These are phyloP conservation scores for Zygoascus tannicola DNA, from an alignment of 805 yeast species.

Conservation along the genomic window DNA sequence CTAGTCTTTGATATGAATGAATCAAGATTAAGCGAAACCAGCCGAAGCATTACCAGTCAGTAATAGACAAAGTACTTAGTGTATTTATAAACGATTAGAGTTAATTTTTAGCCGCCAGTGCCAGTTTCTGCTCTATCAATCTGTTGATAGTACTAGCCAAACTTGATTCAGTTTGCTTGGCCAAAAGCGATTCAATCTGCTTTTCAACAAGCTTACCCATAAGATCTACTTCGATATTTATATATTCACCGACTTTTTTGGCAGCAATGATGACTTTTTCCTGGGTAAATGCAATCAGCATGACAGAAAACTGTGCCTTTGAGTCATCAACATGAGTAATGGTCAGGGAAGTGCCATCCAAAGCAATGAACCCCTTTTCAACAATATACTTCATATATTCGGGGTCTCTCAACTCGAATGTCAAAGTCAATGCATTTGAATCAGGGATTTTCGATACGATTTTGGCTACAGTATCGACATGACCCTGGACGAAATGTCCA, in stretches of 20 bases:
- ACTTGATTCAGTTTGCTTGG: constrained; percentile 32
- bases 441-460: constrained; percentile 49
- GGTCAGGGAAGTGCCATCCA: constrained; percentile 91
- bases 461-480: constrained; percentile 79
- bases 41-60: too few relatives aligned
- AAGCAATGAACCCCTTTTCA: constrained; percentile 86
- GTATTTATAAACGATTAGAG: too few relatives aligned
- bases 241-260: constrained; percentile 52
- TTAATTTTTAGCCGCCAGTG: too few relatives aligned
- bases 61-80: too few relatives aligned
- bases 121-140: constrained; percentile 38
- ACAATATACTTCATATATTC: constrained; percentile 64
- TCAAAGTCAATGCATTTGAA: constrained; percentile 64
- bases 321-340: constrained; percentile 66
- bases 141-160: constrained; percentile 42
- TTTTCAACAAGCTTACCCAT: constrained; percentile 87
- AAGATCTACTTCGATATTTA: constrained; percentile 90
- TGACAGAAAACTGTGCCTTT: constrained; percentile 56
- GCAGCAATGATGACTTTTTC: constrained; percentile 62
- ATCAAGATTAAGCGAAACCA: too few relatives aligned
- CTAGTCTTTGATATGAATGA: constrained; percentile 49
- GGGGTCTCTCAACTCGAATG: constrained; percentile 59
- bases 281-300: constrained; percentile 91
- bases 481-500: constrained; percentile 97
- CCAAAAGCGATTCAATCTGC: constrained; percentile 59